Evolutionary conservation across 2,329 filamentous ascomycete species (phyloP).

Genomic region (Talaromyces pinophilus): DNA sequence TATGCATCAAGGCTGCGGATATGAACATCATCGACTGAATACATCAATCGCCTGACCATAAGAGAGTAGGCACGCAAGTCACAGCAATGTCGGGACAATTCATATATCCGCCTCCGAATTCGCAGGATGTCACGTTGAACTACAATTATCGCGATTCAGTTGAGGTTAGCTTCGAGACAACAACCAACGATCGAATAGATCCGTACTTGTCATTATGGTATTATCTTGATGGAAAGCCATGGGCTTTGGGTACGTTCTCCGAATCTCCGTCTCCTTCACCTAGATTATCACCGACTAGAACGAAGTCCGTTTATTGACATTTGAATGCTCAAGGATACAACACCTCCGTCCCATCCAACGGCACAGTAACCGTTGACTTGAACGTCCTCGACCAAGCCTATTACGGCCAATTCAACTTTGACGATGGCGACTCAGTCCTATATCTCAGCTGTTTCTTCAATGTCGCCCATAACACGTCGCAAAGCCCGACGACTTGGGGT

Average conservation of each 20-base stretch:
- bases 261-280: background rate
- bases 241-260: constrained; percentile 8
- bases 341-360: constrained; percentile 19
- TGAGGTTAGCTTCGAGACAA: constrained; percentile 15
- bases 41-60: background rate
- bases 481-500: constrained; percentile 9
- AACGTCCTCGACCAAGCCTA: constrained; percentile 13
- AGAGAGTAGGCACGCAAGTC: background rate
- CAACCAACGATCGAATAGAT: background rate
- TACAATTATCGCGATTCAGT: constrained; percentile 20
- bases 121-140: background rate
- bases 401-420: constrained; percentile 21
- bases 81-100: constrained; percentile 13
- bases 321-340: constrained; percentile 16
- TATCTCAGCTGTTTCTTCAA: constrained; percentile 20
- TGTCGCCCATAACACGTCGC: constrained; percentile 6
- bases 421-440: background rate
- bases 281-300: background rate
- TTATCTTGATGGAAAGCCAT: constrained; percentile 15
- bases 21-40: background rate
- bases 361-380: constrained; percentile 11
- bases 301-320: background rate
- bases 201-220: constrained; percentile 18
- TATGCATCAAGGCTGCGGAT: background rate
- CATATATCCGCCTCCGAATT: constrained; percentile 18